These are phyloP conservation scores for Wickerhamomyces queroliae DNA, from an alignment of 805 yeast genomes.

Conservation along the genomic window DNA sequence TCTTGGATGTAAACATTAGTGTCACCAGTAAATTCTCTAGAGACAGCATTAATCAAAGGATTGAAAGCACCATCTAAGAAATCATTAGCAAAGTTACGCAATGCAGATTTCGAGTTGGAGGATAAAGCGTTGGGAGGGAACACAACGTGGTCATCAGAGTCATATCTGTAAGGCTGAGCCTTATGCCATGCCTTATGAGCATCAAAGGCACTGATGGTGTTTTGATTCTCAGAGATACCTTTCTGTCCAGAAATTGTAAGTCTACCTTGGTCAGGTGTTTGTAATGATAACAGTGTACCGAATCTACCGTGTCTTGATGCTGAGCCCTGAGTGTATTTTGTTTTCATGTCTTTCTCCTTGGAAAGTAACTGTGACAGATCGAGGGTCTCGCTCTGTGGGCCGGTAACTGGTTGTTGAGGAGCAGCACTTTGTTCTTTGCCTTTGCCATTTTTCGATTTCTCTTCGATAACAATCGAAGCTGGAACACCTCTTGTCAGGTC, in stretches of 20 bases:
- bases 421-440: not conserved
- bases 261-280: slow-evolving; percentile 51
- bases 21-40: slow-evolving; percentile 39
- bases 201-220: slow-evolving; percentile 62
- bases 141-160: slow-evolving; percentile 22
- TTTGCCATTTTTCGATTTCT: not conserved
- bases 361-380: slow-evolving; percentile 38
- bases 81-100: slow-evolving; percentile 44
- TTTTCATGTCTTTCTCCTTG: slow-evolving; percentile 53
- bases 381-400: not conserved
- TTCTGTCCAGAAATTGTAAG: slow-evolving; percentile 71
- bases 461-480: slow-evolving; percentile 15
- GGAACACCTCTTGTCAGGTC: slow-evolving; percentile 54
- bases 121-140: slow-evolving; percentile 23
- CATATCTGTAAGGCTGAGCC: slow-evolving; percentile 23
- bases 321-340: slow-evolving; percentile 39
- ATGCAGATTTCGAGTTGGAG: slow-evolving; percentile 22
- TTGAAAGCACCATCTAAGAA: slow-evolving; percentile 76
- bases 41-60: slow-evolving; percentile 48
- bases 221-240: slow-evolving; percentile 43
- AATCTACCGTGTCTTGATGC: slow-evolving; percentile 84
- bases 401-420: slow-evolving; percentile 3
- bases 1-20: slow-evolving; percentile 18
- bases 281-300: slow-evolving; percentile 78
- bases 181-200: slow-evolving; percentile 60